Conservation (phyloP, 202 grass and related monocot species). For the Musa balbisiana region DNA sequence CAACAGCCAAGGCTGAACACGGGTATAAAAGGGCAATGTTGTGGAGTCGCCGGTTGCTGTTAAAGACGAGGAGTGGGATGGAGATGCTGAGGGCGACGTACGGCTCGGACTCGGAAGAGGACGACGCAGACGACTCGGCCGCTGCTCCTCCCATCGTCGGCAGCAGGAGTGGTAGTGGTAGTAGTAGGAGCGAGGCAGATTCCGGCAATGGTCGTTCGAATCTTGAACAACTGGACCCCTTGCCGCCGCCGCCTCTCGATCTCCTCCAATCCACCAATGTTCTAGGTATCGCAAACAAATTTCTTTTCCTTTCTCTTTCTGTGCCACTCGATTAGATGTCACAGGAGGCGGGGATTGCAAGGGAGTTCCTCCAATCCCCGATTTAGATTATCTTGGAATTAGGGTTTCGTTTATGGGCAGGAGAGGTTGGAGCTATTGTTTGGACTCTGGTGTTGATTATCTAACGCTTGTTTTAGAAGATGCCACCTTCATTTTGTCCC, state of each 20-base stretch:
- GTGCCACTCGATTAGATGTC: background rate
- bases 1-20: no score
- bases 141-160: conserved; percentile 13
- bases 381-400: background rate
- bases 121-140: conserved; percentile 13
- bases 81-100: conserved; percentile 60
- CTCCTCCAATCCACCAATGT: conserved; percentile 59
- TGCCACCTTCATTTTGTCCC: background rate
- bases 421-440: background rate
- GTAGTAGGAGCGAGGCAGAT: background rate
- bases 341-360: background rate
- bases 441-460: background rate
- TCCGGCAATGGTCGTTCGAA: background rate
- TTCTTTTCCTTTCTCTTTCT: background rate
- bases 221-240: conserved; percentile 12
- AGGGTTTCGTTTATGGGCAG: background rate
- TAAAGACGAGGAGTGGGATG: conserved; percentile 23
- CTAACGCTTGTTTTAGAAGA: background rate
- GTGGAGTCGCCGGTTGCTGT: background rate
- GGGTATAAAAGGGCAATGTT: no score
- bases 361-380: background rate
- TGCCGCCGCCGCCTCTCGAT: conserved; percentile 69
- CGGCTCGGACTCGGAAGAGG: conserved; percentile 48
- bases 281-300: conserved; percentile 44
- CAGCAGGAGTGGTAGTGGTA: background rate